phyloP scores from a whole-genome alignment of 176 grass and related monocot genomes.

The Rhipidocladum racemiflorum region DNA sequence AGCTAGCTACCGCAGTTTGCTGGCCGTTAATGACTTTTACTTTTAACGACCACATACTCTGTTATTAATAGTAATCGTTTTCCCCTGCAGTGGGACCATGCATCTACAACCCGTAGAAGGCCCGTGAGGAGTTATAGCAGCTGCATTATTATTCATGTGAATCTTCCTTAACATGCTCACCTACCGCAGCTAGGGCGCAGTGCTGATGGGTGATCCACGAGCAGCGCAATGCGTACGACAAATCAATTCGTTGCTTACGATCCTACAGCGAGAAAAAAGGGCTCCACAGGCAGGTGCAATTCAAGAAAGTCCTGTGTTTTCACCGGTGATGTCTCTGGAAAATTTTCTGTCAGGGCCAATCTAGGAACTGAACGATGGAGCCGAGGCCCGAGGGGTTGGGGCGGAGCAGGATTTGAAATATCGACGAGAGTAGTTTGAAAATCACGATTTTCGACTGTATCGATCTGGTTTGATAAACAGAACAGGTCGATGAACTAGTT shows the following conservation, averaged over 20 bases:
- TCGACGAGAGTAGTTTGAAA: too few relatives aligned
- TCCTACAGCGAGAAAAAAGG: neutral
- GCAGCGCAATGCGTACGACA: neutral
- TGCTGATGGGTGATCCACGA: neutral
- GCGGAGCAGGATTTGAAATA: too few relatives aligned
- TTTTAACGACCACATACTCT: too few relatives aligned
- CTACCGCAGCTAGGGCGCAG: neutral
- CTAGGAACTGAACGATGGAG: neutral
- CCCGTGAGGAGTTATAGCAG: neutral
- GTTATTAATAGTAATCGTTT: too few relatives aligned
- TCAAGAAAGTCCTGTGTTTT: neutral
- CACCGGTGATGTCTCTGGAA: neutral
- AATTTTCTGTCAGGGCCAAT: neutral
- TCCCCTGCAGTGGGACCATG: neutral
- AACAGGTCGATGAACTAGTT: too few relatives aligned
- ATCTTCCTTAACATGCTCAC: constrained; percentile 1
- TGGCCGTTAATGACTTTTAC: too few relatives aligned
- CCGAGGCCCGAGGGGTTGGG: neutral
- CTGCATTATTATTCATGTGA: constrained; percentile 22
- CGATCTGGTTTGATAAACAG: too few relatives aligned
- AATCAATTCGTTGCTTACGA: neutral
- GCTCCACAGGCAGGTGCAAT: neutral
- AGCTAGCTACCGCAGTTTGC: too few relatives aligned
- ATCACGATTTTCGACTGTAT: too few relatives aligned
- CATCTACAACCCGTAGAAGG: neutral